Evolutionary conservation across 441 rosid genomes (phyloP).

Genomic region (Lepidium campestre): DNA sequence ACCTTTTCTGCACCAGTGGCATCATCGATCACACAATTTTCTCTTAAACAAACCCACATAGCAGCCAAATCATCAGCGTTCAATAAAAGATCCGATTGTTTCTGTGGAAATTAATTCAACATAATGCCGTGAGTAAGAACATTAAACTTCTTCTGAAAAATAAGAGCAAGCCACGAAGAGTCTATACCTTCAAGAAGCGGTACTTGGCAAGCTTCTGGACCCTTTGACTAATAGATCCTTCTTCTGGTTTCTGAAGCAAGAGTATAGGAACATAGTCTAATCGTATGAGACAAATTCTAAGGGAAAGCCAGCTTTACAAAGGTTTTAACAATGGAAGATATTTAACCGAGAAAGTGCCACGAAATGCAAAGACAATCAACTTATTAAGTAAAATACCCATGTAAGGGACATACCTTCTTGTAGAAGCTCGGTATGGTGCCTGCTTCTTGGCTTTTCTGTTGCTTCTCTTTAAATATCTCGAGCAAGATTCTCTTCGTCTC

Average conservation of each 20-base stretch:
- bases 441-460: slow-evolving; percentile 82
- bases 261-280: slow-evolving; percentile 4
- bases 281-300: background rate
- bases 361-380: background rate
- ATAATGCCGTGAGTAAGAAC: slow-evolving; percentile 3
- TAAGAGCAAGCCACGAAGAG: background rate
- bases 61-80: slow-evolving; percentile 98
- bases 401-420: slow-evolving; percentile 68
- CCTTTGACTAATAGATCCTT: slow-evolving; percentile 92
- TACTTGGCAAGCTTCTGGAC: slow-evolving; percentile 92
- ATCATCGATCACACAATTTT: slow-evolving; percentile 97
- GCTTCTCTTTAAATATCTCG: slow-evolving; percentile 94
- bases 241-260: slow-evolving; percentile 85
- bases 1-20: slow-evolving; percentile 99
- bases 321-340: background rate
- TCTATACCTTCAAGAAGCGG: slow-evolving; percentile 75
- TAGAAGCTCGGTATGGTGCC: slow-evolving; percentile 90
- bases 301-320: background rate
- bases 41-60: slow-evolving; percentile 98
- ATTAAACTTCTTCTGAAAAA: slow-evolving; percentile 1
- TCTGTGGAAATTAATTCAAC: slow-evolving; percentile 47
- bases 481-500: slow-evolving; percentile 97
- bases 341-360: background rate
- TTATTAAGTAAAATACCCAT: slow-evolving; percentile 1
- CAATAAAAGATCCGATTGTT: slow-evolving; percentile 89